Base-by-base conservation (phyloP, 176 grass and related monocot species). In the Oryza meyeriana region DNA sequence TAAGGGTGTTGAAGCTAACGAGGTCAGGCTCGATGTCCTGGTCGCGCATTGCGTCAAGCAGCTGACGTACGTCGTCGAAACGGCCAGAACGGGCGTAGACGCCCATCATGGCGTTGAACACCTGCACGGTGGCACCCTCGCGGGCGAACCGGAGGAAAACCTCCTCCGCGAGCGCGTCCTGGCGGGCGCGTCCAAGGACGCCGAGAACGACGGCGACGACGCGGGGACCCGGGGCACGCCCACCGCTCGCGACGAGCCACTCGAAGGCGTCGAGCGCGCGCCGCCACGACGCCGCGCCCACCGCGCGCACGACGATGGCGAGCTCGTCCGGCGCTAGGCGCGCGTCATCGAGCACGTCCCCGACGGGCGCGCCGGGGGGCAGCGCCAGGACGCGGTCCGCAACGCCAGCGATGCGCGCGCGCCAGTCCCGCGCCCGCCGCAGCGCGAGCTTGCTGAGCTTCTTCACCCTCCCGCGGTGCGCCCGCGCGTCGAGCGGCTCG, bases 31-130 rank as follows among this genome's bases (percentile, higher is more conserved):
- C 95, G 55, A 98, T 87, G 28, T 92, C 92, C 14, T 69, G 85
- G 0, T 85, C 88, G 1, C 72, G 88, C 95, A 98, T 98, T 75
- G 82, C 55, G 64, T 81, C 84, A 64, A 94, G 75, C 73, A 98
- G 90, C 79, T 89, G 82, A 8, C 81, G 90, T 0, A 87, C 95
- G 48, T 98, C 87, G 4, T 75, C 55, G 42, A 91, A 91, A 2
- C 82, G 84, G 34, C 95, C 95, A 0, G 84, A 89, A 45, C 95
- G 90, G 22, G 92, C 92, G 18, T 94, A 91, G 4, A 98, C 92
- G 1, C 90, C 95, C 95, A 98, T 98, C 95, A 98, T 94, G 62
- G 92, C 86, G 48, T 98, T 98, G 75, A 91, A 91, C 45, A 98
- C 95, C 90, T 94, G 92, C 69, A 93, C 90, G 12, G 90, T 93